Evolutionary conservation across 805 yeast genomes (phyloP).

Genomic region (Nakazawaea peltata): DNA sequence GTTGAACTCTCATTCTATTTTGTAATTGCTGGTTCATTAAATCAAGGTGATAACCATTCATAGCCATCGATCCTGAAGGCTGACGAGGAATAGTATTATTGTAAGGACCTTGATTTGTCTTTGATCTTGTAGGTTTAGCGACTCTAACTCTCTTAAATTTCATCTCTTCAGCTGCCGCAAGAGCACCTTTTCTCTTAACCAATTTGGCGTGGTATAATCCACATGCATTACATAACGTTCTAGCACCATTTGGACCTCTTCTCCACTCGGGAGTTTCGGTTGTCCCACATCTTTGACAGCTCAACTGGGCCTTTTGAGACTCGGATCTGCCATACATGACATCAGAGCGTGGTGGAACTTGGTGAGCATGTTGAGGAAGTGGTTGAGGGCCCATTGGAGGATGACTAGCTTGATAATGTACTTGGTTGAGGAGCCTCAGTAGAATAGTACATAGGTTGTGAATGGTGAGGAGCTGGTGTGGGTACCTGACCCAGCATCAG

Average conservation of each 20-base stretch:
- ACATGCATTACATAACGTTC: constrained; percentile 79
- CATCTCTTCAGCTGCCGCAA: constrained; percentile 41
- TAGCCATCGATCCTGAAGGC: too few relatives aligned
- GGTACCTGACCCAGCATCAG: too few relatives aligned
- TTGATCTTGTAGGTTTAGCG: constrained; percentile 1
- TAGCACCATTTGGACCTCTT: constrained; percentile 69
- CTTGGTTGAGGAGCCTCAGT: not conserved
- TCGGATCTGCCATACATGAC: too few relatives aligned
- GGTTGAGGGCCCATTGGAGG: too few relatives aligned
- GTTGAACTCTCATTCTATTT: too few relatives aligned
- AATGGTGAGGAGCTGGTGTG: not conserved
- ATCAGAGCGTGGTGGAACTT: too few relatives aligned
- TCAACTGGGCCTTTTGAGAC: constrained; percentile 2
- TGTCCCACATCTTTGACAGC: constrained; percentile 31
- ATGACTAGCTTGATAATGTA: too few relatives aligned
- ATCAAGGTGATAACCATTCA: constrained; percentile 4
- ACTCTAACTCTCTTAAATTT: constrained; percentile 11
- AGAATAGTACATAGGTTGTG: not conserved
- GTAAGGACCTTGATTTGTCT: too few relatives aligned
- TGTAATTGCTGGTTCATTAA: constrained; percentile 3
- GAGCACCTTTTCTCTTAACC: constrained; percentile 49
- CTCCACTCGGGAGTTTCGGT: constrained; percentile 79
- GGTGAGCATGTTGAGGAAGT: not conserved
- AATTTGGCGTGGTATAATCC: constrained; percentile 70
- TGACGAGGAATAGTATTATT: too few relatives aligned